Percentiles rank a stretch among this genome's conserved stretches.
Evolutionary conservation across 345 rosid genomes (phyloP).

Genomic region (Excoecaria agallocha): DNA sequence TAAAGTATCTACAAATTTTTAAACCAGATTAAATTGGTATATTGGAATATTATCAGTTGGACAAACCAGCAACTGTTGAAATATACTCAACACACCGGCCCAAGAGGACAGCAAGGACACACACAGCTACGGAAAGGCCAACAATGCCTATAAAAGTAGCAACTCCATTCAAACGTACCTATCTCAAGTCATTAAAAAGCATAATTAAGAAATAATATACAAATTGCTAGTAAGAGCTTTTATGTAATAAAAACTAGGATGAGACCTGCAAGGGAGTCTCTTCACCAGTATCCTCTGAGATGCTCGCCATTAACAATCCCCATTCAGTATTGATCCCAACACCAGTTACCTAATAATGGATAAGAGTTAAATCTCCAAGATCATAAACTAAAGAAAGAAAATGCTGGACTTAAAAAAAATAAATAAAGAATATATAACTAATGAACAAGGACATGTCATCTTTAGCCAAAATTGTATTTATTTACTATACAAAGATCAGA

Average conservation of each 20-base stretch:
- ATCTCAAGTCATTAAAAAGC: constrained; percentile 19
- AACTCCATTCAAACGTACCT: constrained; percentile 98
- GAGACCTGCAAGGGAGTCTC: constrained; percentile 98
- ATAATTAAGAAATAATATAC: constrained; percentile 17
- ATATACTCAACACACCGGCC: constrained; percentile 47
- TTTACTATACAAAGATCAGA: neutral
- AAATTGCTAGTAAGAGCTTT: neutral
- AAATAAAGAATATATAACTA: neutral
- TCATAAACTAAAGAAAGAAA: neutral
- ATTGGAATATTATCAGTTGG: constrained; percentile 9
- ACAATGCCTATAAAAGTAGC: constrained; percentile 95
- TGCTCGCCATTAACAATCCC: constrained; percentile 99
- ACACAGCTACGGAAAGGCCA: constrained; percentile 87
- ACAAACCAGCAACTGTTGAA: constrained; percentile 15
- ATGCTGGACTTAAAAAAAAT: neutral
- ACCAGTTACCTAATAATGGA: constrained; percentile 73
- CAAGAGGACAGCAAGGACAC: constrained; percentile 76
- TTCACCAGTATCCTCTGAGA: constrained; percentile 97
- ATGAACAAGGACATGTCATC: neutral
- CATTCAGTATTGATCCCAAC: constrained; percentile 99
- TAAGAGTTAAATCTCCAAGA: constrained; percentile 8
- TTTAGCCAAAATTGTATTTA: neutral
- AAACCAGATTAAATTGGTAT: constrained; percentile 17
- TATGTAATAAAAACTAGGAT: constrained; percentile 16
- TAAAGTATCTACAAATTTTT: constrained; percentile 59